Evolutionary conservation across 257 asterid species (phyloP).

Genomic region (Jaltomata sinuosa): DNA sequence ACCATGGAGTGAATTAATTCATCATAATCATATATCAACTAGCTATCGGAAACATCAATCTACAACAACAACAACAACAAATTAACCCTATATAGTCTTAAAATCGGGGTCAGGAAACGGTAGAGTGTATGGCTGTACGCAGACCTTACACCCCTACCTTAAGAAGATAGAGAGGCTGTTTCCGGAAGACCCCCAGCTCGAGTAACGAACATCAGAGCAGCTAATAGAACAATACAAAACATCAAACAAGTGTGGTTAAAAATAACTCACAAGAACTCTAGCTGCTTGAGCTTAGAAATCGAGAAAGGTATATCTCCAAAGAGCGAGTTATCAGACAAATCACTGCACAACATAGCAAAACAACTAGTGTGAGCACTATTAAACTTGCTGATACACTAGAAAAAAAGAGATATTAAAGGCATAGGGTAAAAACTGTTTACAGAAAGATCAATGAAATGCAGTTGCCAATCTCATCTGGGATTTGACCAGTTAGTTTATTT

Average conservation of each 20-base stretch:
- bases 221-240: no score
- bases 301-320: constrained; percentile 90
- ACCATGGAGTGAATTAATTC: not conserved
- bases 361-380: not conserved
- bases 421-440: constrained; percentile 23
- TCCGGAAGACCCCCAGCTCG: no score
- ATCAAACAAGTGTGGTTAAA: not conserved
- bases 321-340: constrained; percentile 70
- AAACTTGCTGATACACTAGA: not conserved
- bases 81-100: no score
- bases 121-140: no score
- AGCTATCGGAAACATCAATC: not conserved
- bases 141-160: no score
- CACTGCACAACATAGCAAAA: constrained; percentile 34
- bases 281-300: constrained; percentile 85
- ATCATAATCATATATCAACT: not conserved
- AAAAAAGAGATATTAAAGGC: not conserved
- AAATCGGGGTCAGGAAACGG: no score
- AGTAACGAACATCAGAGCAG: no score
- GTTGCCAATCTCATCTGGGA: constrained; percentile 90
- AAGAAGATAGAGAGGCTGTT: no score
- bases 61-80: no score
- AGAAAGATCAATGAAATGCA: constrained; percentile 50
- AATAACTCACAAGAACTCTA: constrained; percentile 68
- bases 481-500: constrained; percentile 78